Evolutionary conservation across 441 rosid species (phyloP).

Genomic region (Erysimum cheiri): DNA sequence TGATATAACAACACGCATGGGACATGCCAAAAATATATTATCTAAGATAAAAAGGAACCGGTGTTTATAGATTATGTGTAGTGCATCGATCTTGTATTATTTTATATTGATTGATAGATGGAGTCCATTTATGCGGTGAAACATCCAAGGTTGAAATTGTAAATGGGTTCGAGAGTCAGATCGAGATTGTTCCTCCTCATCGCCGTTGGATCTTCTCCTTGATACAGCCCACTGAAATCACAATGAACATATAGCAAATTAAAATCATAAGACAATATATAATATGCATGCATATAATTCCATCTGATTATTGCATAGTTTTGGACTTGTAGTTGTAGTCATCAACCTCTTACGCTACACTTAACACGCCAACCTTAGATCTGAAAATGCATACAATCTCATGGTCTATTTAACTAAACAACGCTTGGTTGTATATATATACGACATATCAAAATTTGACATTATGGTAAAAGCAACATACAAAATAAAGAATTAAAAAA

Average conservation of each 20-base stretch:
- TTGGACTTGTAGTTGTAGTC: neutral
- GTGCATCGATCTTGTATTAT: slow-evolving; percentile 2
- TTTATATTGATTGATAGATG: neutral
- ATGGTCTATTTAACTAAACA: neutral
- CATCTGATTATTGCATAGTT: neutral
- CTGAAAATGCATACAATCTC: neutral
- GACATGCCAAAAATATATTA: slow-evolving; percentile 7
- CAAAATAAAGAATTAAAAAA: neutral
- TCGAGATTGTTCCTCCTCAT: slow-evolving; percentile 67
- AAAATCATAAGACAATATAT: neutral
- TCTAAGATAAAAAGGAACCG: neutral
- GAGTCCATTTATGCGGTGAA: slow-evolving; percentile 42
- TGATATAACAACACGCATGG: neutral
- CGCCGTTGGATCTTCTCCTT: slow-evolving; percentile 51
- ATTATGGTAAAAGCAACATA: neutral
- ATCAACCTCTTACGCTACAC: slow-evolving; percentile 10
- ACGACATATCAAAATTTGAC: neutral
- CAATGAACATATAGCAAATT: neutral
- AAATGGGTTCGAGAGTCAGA: slow-evolving; percentile 65
- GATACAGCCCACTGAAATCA: slow-evolving; percentile 59
- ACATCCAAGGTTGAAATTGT: slow-evolving; percentile 60
- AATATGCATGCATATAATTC: neutral
- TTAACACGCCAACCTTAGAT: slow-evolving; percentile 6
- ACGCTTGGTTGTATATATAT: neutral
- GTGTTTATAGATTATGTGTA: neutral